Evolutionary conservation across 2,329 filamentous ascomycete genomes (phyloP).

Genomic region (Albifimbria verrucaria): DNA sequence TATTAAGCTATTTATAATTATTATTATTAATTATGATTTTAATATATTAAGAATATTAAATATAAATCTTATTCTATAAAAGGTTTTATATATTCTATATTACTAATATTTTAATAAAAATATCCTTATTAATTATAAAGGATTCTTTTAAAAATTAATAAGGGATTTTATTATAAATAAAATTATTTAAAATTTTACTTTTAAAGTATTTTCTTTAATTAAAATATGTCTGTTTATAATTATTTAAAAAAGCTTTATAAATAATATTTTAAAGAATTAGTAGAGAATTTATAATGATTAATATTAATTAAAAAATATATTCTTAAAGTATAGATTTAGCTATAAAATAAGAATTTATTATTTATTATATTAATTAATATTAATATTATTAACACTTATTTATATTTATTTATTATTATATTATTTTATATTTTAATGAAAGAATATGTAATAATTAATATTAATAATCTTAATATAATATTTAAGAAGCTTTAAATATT

Average conservation of each 20-base stretch:
- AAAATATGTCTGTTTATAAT: neutral
- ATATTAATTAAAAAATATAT: neutral
- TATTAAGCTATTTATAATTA: neutral
- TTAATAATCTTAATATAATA: slow-evolving; percentile 1
- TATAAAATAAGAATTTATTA: neutral
- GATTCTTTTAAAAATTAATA: neutral
- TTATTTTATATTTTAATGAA: slow-evolving; percentile 4
- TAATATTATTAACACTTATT: neutral
- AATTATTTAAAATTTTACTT: neutral
- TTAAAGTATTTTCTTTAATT: neutral
- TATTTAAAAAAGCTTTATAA: too few relatives aligned
- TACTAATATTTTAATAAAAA: neutral
- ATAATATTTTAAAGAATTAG: neutral
- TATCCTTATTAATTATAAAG: slow-evolving; percentile 1
- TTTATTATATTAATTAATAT: neutral
- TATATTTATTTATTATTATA: slow-evolving; percentile 2
- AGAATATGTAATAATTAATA: slow-evolving; percentile 3
- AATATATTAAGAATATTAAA: neutral
- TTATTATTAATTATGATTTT: neutral
- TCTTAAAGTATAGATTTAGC: neutral
- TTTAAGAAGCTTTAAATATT: slow-evolving; percentile 3
- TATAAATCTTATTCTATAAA: neutral
- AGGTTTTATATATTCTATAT: neutral
- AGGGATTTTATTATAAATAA: slow-evolving; percentile 1
- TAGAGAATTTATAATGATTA: neutral